A percentile compares a stretch with the other conserved stretches of the same genome.
These are phyloP conservation scores for Glonium stellatum DNA, from an alignment of 495 filamentous ascomycete genomes.

Conservation along the genomic window DNA sequence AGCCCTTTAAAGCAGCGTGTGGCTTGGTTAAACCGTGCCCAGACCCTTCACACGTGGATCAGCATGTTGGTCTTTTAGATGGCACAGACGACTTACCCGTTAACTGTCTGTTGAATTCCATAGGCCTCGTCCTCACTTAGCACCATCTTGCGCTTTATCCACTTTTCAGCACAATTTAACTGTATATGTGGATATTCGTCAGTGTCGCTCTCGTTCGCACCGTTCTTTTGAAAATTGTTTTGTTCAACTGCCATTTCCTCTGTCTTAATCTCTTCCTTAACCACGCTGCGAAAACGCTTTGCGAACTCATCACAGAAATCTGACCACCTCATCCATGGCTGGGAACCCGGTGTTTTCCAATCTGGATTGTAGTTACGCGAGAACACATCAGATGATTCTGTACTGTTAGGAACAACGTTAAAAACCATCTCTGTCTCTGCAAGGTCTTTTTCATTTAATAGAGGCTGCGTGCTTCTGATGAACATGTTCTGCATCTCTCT, in stretches of 20 bases:
- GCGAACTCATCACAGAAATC: constrained; percentile 21
- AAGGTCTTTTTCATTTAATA: constrained; percentile 20
- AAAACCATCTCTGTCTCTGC: constrained; percentile 33
- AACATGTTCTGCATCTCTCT: constrained; percentile 29
- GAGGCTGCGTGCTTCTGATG: constrained; percentile 29
- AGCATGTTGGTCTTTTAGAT: not conserved
- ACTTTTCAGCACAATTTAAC: constrained; percentile 18
- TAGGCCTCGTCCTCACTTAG: constrained; percentile 29
- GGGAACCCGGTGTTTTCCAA: not conserved
- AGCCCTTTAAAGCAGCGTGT: constrained; percentile 38
- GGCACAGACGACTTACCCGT: constrained; percentile 24
- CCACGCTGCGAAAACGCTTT: not conserved
- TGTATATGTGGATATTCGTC: constrained; percentile 1
- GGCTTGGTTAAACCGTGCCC: constrained; percentile 39
- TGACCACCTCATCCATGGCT: constrained; percentile 31
- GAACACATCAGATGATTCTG: constrained; percentile 27
- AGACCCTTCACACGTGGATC: constrained; percentile 22
- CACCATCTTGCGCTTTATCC: constrained; percentile 29
- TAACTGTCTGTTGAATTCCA: constrained; percentile 24
- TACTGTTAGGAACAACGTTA: constrained; percentile 29
- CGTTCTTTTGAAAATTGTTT: not conserved
- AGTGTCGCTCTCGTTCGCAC: not conserved
- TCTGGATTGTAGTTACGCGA: constrained; percentile 22
- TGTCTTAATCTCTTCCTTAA: not conserved
- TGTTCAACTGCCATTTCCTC: not conserved